Conservation (phyloP, 2,329 filamentous ascomycete species). For the Diaporthe helianthi region DNA sequence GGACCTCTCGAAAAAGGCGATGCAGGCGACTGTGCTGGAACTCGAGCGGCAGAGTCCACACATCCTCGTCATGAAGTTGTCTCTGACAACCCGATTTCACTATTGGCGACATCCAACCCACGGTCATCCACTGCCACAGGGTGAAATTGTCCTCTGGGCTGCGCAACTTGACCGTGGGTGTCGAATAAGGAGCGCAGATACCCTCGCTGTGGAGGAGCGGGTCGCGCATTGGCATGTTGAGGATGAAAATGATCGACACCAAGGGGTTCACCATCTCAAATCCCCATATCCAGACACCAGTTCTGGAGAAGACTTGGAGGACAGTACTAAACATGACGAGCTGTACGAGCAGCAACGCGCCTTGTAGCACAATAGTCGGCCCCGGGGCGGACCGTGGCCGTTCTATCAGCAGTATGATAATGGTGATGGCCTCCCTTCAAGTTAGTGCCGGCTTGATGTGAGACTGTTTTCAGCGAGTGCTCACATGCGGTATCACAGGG, state of each 20-base stretch:
- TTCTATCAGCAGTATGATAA: constrained; percentile 27
- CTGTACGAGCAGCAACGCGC: constrained; percentile 44
- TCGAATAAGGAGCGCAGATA: constrained; percentile 65
- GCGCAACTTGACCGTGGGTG: constrained; percentile 66
- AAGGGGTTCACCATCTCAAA: constrained; percentile 50
- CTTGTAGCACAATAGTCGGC: constrained; percentile 75
- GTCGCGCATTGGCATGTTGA: constrained; percentile 75
- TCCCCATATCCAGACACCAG: constrained; percentile 37
- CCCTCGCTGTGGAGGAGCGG: constrained; percentile 58
- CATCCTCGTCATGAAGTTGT: constrained; percentile 78
- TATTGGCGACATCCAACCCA: constrained; percentile 82
- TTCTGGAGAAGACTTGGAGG: constrained; percentile 41
- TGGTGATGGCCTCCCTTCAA: constrained; percentile 21
- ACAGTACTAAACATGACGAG: constrained; percentile 43
- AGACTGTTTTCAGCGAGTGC: neutral
- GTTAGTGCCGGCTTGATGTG: neutral
- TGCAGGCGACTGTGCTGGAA: constrained; percentile 83
- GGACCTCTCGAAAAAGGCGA: constrained; percentile 73
- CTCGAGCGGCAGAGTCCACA: constrained; percentile 81
- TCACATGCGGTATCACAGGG: constrained; percentile 33
- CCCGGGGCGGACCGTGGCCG: constrained; percentile 57
- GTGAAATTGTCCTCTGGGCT: constrained; percentile 81
- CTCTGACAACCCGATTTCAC: constrained; percentile 69
- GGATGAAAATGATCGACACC: constrained; percentile 57
- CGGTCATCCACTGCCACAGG: constrained; percentile 83